Evolutionary conservation across 768 basidiomycete genomes (phyloP), one percentile per base, ranked within the genome.

Genomic region (Suillus paluster): DNA sequence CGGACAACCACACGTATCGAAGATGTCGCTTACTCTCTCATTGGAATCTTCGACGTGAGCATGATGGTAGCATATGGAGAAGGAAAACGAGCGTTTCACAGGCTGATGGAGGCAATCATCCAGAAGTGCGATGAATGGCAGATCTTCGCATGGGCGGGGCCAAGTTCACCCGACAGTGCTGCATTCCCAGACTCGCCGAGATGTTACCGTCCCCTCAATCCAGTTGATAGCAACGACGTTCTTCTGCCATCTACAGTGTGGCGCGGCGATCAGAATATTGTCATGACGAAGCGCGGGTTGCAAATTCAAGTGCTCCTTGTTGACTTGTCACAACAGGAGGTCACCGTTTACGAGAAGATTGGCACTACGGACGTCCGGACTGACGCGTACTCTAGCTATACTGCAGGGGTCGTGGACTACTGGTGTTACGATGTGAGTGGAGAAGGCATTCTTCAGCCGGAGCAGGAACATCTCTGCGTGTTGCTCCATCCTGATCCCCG

Each of bases 1-100:
- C 67, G 76, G 60, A 76, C 66, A 14, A 77, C 75, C 1, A 77
- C 76, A 2, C 61, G 71, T 5, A 62, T 74, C 19, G 75, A 76
- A 57, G 75, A 77, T 55, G 66, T 66, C 15, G 75, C 76, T 1
- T 76, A 76, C 57, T 70, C 60, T 39, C 70, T 77, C 38, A 72
- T 76, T 53, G 75, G 75, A 9, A 49, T 77, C 36, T 75, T 77
- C 12, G 71, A 77, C 25, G 71, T 76, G 42, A 73, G 70, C 63
- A 55, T 76, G 57, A 67, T 73, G 36, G 68, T 77, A 27, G 71
- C 71, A n/a, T 76, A 76, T 34, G 76, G 75, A 25, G 76, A 76
- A 52, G 75, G 76, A 1, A 63, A 67, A 48, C 73, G 73, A 4
- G 73, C 75, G 1, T 76, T 71, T 44, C 62, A 69, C 38, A 65